Evolutionary conservation across 2,329 filamentous ascomycete genomes (phyloP).

Genomic region (Didymella sp.): DNA sequence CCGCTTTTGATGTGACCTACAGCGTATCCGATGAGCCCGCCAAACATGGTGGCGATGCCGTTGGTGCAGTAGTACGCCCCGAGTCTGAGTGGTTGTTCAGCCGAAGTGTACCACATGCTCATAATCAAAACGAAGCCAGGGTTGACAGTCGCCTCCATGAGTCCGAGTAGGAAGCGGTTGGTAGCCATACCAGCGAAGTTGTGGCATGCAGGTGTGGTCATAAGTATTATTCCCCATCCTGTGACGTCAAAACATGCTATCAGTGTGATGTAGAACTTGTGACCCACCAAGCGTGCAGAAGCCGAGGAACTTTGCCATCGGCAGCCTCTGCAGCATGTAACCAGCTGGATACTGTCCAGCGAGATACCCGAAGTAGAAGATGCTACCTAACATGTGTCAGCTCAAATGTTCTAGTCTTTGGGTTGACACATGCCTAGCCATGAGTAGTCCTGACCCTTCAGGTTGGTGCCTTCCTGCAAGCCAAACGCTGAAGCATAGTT

Average conservation of each 20-base stretch:
- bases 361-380: constrained; percentile 61
- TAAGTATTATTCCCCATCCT: constrained; percentile 52
- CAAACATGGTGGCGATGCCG: constrained; percentile 61
- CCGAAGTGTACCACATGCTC: constrained; percentile 69
- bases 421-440: constrained; percentile 18
- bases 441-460: constrained; percentile 41
- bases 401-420: not conserved
- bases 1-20: constrained; percentile 62
- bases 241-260: not conserved
- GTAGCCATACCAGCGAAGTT: constrained; percentile 51
- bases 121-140: constrained; percentile 70
- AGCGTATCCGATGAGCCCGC: constrained; percentile 64
- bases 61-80: constrained; percentile 57
- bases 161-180: constrained; percentile 59
- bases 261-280: too few relatives aligned
- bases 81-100: constrained; percentile 66
- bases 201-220: constrained; percentile 51
- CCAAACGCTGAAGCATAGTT: constrained; percentile 61
- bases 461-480: constrained; percentile 55
- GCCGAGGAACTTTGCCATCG: constrained; percentile 56
- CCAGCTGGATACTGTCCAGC: constrained; percentile 56
- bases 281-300: constrained; percentile 48
- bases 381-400: constrained; percentile 40
- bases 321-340: constrained; percentile 54
- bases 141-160: constrained; percentile 55